Evolutionary conservation across 2,329 filamentous ascomycete genomes (phyloP), one percentile per base, ranked within the genome.

Genomic region (Phoma herbarum): DNA sequence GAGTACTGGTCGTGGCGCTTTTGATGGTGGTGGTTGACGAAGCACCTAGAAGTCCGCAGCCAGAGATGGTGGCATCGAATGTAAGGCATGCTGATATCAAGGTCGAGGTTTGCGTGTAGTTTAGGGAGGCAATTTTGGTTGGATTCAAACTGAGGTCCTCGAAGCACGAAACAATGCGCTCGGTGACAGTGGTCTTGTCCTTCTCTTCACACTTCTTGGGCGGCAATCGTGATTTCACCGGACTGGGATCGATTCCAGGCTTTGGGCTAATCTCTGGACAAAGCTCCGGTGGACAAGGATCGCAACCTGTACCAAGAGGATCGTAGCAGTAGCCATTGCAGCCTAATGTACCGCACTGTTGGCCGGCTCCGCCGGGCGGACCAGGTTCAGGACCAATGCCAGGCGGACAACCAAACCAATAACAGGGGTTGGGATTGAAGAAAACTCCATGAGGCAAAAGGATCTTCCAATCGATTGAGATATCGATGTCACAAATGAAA

Each of bases 131-230:
- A 16, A 59, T 55, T 3, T 60, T 61, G 4, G 67, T 60, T 16
- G 57, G 52, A 29, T 22, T 33, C 10, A 60, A 5, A 28, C 26
- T 44, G 35, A 63, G 49, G 2, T 42, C 51, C 14, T 69, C 61
- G 1, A 59, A 63, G 29, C 71, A 74, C 4, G 48, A 58, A 2
- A 71, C 62, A 16, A 66, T 55, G 3, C 53, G 56, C 16, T 72
- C 64, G 1, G 67, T 72, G 28, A 72, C 62, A 1, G 67, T 68
- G 1, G 62, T 71, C 51, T 68, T 61, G 8, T 71, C 35, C 6
- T 60, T 59, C 14, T 67, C 53, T 1, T 68, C 63, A 22, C 70
- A 74, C 5, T 60, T 52, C 5, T 60, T 52, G 14, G 33, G 33
- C 1, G 29, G 22, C 29, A 20, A 26, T 8, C 48, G 54, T 11